Conservation (phyloP, 768 basidiomycete species). For the Coprinellus aureogranulatus region DNA sequence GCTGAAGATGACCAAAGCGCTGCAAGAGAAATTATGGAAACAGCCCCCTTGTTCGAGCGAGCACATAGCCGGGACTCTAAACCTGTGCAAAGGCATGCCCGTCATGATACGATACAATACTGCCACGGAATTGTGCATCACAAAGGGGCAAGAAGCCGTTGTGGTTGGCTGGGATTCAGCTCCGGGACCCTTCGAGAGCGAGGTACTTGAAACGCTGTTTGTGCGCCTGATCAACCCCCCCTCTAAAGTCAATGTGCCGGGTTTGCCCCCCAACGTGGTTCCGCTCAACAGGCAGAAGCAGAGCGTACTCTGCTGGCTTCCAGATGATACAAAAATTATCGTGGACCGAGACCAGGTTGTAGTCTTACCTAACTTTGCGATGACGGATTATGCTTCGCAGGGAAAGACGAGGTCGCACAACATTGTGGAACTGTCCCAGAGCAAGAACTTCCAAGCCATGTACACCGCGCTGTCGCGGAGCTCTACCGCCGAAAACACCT, state of each 20-base stretch:
- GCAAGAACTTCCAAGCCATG: slow-evolving; percentile 15
- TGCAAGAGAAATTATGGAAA: slow-evolving; percentile 3
- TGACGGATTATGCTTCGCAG: slow-evolving; percentile 29
- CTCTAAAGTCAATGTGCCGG: slow-evolving; percentile 19
- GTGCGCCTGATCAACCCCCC: slow-evolving; percentile 25
- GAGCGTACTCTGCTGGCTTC: slow-evolving; percentile 10
- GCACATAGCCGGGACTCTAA: slow-evolving; percentile 25
- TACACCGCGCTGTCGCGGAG: slow-evolving; percentile 28
- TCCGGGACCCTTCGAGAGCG: slow-evolving; percentile 16
- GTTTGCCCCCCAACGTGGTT: slow-evolving; percentile 31
- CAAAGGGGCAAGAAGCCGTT: slow-evolving; percentile 32
- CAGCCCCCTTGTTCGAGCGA: slow-evolving; percentile 10
- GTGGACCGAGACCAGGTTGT: slow-evolving; percentile 20
- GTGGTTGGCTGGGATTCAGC: slow-evolving; percentile 27
- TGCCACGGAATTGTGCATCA: slow-evolving; percentile 34
- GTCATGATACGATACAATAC: slow-evolving; percentile 29
- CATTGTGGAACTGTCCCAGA: slow-evolving; percentile 22
- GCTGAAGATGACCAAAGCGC: not conserved
- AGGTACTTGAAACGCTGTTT: slow-evolving; percentile 28
- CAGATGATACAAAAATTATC: slow-evolving; percentile 15
- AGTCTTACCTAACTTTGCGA: slow-evolving; percentile 29
- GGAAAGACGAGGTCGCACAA: slow-evolving; percentile 25
- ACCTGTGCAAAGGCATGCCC: slow-evolving; percentile 29
- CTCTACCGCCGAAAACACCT: slow-evolving; percentile 21
- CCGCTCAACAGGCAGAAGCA: slow-evolving; percentile 17